Base-by-base conservation (phyloP, 352 stramenopile species). In the Globisporangium cystogenes region DNA sequence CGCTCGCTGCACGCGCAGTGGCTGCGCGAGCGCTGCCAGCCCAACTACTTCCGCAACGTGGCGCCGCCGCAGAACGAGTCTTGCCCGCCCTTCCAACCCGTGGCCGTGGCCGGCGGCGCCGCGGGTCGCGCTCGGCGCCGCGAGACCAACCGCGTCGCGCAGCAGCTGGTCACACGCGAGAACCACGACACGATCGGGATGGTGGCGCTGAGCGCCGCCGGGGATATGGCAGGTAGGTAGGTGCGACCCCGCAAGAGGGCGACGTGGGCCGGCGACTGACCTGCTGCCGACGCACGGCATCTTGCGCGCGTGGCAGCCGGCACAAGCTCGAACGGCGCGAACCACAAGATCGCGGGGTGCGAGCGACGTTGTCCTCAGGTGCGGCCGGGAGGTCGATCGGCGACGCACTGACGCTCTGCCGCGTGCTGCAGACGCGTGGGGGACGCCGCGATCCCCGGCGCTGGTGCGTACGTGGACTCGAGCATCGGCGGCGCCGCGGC, bases 131-230 rank as follows among this genome's bases (percentile, higher is more conserved):
- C 18, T 3, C 40, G 21, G 23, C 26, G 49, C 12, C 27, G 39
- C 20, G 42, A 40, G 0, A 24, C 31, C 2, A 29, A 57, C 3
- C 24, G n/a, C 3, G 40, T 26, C 1, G 33, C 61, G 0, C 56
- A 75, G 53, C 48, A 47, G 16, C 51, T 84, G 36, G 76, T 85
- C 26, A 76, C 76, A 14, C 62, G 61, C 44, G 57, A 67, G 10
- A 96, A 96, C 53, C 89, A 97, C 62, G 89, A 97, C 52, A 97
- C 89, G 7, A 96, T 97, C 52, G 89, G 89, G 14, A 96, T 97
- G 82, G 69, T 94, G 14, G 77, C 65, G 46, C 59, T 94, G 11
- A 71, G 59, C n/a, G 55, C 67, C 23, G 61, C 68, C 55, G 81
- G 77, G 0, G 67, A 82, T 48, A 91, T 94, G 72, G 75, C 81